These are phyloP conservation scores for Crithidia mellificae DNA, from an alignment of 208 protist genomes.

Conservation along the genomic window DNA sequence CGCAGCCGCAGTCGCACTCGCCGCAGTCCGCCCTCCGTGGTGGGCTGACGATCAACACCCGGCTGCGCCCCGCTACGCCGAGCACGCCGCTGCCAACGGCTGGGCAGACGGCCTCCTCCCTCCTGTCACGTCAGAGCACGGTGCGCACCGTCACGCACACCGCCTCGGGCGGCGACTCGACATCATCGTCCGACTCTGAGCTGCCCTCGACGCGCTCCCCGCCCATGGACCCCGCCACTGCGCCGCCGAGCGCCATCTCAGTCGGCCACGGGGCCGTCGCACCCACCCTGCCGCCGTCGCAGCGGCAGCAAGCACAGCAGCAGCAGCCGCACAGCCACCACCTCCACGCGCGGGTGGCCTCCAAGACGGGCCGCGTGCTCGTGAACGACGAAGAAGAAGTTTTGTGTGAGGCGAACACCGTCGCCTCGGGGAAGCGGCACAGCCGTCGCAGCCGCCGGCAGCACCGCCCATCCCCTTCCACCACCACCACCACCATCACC, in stretches of 20 bases:
- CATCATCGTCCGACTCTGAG: not conserved
- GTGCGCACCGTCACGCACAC: not conserved
- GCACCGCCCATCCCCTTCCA: too few species aligned
- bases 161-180: not conserved
- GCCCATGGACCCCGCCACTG: not conserved
- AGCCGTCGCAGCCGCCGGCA: too few species aligned
- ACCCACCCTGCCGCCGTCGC: too few species aligned
- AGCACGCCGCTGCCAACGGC: too few species aligned
- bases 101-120: not conserved
- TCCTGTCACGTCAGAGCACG: conserved; percentile 3
- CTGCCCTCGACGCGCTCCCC: not conserved
- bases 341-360: conserved; percentile 22
- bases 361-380: conserved; percentile 36
- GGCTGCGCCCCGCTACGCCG: not conserved
- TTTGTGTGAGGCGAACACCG: conserved; percentile 26
- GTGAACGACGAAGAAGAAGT: conserved; percentile 39
- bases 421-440: conserved; percentile 1
- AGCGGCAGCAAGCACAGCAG: too few species aligned
- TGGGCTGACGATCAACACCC: not conserved
- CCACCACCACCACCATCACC: not conserved
- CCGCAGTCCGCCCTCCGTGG: not conserved
- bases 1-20: not conserved
- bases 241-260: not conserved
- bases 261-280: too few species aligned
- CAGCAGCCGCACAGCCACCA: too few species aligned